These are phyloP conservation scores for Lachancea thermotolerans DNA, from an alignment of 805 yeast genomes.

Conservation along the genomic window DNA sequence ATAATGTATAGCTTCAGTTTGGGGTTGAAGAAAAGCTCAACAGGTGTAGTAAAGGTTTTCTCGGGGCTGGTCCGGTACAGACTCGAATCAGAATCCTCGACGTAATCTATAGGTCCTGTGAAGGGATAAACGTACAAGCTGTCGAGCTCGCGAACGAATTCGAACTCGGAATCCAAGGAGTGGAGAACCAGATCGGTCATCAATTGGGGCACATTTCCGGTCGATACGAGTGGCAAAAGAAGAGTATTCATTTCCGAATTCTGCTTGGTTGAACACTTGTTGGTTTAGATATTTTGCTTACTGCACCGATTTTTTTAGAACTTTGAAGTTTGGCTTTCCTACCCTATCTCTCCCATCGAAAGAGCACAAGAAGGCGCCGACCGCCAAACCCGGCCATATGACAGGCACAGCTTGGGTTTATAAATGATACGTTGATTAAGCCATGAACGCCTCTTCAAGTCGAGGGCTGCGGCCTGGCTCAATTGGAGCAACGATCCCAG, in stretches of 20 bases:
- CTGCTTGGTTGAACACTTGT: background rate
- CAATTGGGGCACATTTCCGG: slow-evolving; percentile 88
- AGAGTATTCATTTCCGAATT: slow-evolving; percentile 34
- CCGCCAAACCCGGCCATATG: too few species aligned
- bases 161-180: slow-evolving; percentile 41
- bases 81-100: slow-evolving; percentile 14
- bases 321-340: too few species aligned
- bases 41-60: slow-evolving; percentile 44
- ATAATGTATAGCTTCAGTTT: slow-evolving; percentile 44
- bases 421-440: too few species aligned
- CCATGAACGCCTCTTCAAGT: too few species aligned
- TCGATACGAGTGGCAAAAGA: slow-evolving; percentile 74
- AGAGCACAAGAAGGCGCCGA: too few species aligned
- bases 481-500: too few species aligned
- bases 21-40: slow-evolving; percentile 55
- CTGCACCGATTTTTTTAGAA: too few species aligned
- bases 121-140: slow-evolving; percentile 68
- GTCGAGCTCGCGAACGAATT: slow-evolving; percentile 50
- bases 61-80: slow-evolving; percentile 11
- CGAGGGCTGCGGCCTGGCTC: too few species aligned
- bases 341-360: too few species aligned
- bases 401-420: too few species aligned
- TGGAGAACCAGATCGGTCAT: slow-evolving; percentile 66
- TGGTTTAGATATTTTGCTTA: background rate
- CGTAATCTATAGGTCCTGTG: slow-evolving; percentile 66